Base-by-base conservation (phyloP, 768 basidiomycete genomes). In the Suillus spraguei region DNA sequence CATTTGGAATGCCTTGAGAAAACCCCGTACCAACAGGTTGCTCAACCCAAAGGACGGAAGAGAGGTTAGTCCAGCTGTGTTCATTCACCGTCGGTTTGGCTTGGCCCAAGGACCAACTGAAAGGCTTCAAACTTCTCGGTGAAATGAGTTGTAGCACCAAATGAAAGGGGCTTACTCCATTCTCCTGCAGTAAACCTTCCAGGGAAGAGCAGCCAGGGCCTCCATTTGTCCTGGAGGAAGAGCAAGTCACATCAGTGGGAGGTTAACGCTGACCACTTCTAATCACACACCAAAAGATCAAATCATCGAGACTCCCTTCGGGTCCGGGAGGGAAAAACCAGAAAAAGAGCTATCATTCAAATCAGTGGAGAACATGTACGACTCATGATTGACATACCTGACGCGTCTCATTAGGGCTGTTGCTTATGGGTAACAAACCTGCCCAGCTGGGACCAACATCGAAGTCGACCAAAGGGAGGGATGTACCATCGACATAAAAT, bases 321-420 rank as follows among this genome's bases (percentile, higher is more conserved):
- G 88, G 88, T 4, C 89, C 90, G 2, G 90, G 88, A 60, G 91
- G 91, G 79, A 91, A 92, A 76, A 91, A 88, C 90, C 91, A 92
- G 77, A 92, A 92, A 79, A 88, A 92, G 17, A 91, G 81, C 89
- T 92, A 60, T 0, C 17, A 46, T n/a, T 24, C 35, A 35, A 24
- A 14, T 61, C 38, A 44, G 35, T 0, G 10, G 36, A 14, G 2
- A n/a, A 13, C 42, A 36, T 32, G 8, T 4, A 33, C 16, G 9
- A 33, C 5, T 5, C 49, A 24, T 7, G 1, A 20, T 49, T 38
- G 63, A 17, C 59, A 28, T 24, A 88, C 89, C 82, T 91, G 81
- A 50, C 90, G 82, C 6, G 88, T 89, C 74, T 92, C 91, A 53
- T 88, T 79, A 11, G 79, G 46, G 9, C 79, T 74, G 38, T 72